Evolutionary conservation across 1,284 basidiomycete species (phyloP).

Genomic region (Violaceomyces palustris): DNA sequence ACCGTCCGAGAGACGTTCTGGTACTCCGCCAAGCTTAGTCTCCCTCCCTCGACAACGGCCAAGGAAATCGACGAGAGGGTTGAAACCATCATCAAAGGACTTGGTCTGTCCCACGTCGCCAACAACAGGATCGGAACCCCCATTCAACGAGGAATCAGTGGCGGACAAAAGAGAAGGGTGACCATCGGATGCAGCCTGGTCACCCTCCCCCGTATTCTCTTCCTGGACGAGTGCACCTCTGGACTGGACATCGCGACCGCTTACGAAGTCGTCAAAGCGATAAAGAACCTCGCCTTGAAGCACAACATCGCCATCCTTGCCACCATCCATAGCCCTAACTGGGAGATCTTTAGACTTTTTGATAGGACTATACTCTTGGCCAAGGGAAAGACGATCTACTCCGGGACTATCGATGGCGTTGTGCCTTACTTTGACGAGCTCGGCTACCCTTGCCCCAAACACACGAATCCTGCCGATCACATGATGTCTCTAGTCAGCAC

Average conservation of each 20-base stretch:
- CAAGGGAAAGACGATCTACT: constrained; percentile 39
- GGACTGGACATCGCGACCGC: constrained; percentile 45
- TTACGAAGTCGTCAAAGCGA: constrained; percentile 49
- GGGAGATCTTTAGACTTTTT: constrained; percentile 46
- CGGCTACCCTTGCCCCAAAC: constrained; percentile 22
- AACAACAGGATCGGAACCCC: constrained; percentile 53
- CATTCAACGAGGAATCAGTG: constrained; percentile 54
- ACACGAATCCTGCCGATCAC: constrained; percentile 49
- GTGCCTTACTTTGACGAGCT: constrained; percentile 31
- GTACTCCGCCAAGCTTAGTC: constrained; percentile 50
- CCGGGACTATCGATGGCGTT: constrained; percentile 18
- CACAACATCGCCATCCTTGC: constrained; percentile 48
- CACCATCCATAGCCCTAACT: constrained; percentile 54
- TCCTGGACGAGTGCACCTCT: constrained; percentile 55
- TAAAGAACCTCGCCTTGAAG: constrained; percentile 28
- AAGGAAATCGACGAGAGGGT: constrained; percentile 6
- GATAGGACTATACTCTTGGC: constrained; percentile 47
- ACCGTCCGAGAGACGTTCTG: constrained; percentile 53
- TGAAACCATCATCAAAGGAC: constrained; percentile 33
- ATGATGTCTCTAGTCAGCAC: constrained; percentile 47
- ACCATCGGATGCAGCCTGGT: constrained; percentile 53
- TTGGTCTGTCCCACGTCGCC: constrained; percentile 46
- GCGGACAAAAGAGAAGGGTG: constrained; percentile 54
- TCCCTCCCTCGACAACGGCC: constrained; percentile 3
- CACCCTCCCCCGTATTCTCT: constrained; percentile 51